Evolutionary conservation across 257 asterid species (phyloP).

Genomic region (Gentiana straminea): DNA sequence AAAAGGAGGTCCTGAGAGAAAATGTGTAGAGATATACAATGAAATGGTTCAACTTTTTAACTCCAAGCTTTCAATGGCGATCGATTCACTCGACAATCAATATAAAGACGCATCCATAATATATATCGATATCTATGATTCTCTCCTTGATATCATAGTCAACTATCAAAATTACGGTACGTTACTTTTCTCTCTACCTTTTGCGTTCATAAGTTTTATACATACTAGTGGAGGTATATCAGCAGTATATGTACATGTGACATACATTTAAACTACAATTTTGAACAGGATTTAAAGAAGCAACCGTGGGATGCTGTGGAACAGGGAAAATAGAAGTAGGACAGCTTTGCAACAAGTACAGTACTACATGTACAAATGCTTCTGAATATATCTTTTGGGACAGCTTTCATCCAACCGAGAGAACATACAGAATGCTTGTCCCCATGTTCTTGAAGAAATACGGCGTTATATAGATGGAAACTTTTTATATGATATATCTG

Average conservation of each 20-base stretch:
- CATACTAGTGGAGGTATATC: no score
- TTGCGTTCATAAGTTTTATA: no score
- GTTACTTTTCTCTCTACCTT: neutral
- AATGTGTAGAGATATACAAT: constrained; percentile 34
- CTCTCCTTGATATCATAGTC: constrained; percentile 37
- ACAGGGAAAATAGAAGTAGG: constrained; percentile 51
- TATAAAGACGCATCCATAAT: constrained; percentile 25
- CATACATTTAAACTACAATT: no score
- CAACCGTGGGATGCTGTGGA: constrained; percentile 51
- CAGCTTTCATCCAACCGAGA: constrained; percentile 57
- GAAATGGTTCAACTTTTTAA: constrained; percentile 32
- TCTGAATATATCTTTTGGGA: constrained; percentile 51
- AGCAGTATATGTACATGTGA: no score
- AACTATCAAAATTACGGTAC: constrained; percentile 51
- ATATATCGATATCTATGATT: constrained; percentile 34
- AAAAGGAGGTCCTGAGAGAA: constrained; percentile 40
- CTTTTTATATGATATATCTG: no score
- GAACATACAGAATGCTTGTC: constrained; percentile 38
- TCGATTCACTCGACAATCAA: constrained; percentile 20
- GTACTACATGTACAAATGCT: constrained; percentile 28
- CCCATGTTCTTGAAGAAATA: constrained; percentile 20
- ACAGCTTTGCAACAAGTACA: constrained; percentile 25
- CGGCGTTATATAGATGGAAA: neutral
- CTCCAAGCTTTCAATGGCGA: constrained; percentile 25
- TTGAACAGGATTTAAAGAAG: constrained; percentile 35